phyloP scores from a whole-genome alignment of 441 rosid genomes.

The Viola pubescens region DNA sequence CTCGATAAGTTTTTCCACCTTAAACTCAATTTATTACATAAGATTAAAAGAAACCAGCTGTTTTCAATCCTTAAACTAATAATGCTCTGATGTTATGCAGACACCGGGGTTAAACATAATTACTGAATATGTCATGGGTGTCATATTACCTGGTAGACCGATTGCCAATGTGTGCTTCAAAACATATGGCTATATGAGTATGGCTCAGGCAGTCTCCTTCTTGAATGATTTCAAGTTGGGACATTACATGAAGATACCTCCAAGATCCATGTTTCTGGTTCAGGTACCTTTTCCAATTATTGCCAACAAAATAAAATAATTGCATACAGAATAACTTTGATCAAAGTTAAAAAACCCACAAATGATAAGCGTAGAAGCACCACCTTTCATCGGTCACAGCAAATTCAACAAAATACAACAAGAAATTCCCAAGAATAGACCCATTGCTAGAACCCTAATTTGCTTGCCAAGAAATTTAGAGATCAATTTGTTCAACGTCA shows the following conservation, averaged over 20 bases:
- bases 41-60: no score
- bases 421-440: no score
- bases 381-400: no score
- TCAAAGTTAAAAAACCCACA: no score
- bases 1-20: no score
- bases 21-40: no score
- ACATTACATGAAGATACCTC: slow-evolving; percentile 94
- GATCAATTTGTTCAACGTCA: no score
- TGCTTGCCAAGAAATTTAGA: no score
- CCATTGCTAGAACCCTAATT: no score
- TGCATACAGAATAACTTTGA: background rate
- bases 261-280: slow-evolving; percentile 84
- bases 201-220: slow-evolving; percentile 80
- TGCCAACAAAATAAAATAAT: background rate
- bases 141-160: slow-evolving; percentile 75
- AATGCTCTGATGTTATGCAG: slow-evolving; percentile 22
- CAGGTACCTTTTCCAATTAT: slow-evolving; percentile 31
- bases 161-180: slow-evolving; percentile 90
- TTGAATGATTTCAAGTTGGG: slow-evolving; percentile 82
- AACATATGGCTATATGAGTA: slow-evolving; percentile 73
- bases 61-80: no score
- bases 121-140: slow-evolving; percentile 79
- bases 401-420: no score
- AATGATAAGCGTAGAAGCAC: no score
- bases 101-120: slow-evolving; percentile 79